Conservation (phyloP, 176 grass and related monocot genomes). For the Typha latifolia region DNA sequence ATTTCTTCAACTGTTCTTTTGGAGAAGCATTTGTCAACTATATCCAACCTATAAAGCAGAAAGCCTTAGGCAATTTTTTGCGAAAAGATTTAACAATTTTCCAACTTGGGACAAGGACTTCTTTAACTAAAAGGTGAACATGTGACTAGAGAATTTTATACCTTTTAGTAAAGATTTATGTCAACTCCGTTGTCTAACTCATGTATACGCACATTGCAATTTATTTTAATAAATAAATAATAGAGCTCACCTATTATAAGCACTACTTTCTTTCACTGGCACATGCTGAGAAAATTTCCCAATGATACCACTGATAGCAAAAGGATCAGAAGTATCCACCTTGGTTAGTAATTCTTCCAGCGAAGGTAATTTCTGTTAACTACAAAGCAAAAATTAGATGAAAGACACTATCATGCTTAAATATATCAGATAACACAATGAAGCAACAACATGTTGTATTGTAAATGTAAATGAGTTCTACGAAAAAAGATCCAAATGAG, state of each 20-base stretch:
- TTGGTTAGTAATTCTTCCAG: conserved; percentile 74
- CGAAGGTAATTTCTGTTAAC: conserved; percentile 42
- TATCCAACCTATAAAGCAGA: conserved; percentile 42
- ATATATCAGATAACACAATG: background rate
- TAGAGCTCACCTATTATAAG: conserved; percentile 47
- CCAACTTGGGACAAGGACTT: background rate
- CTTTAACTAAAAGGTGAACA: too few species aligned
- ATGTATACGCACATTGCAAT: background rate
- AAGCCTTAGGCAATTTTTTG: background rate
- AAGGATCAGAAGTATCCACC: conserved; percentile 47
- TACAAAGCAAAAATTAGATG: conserved; percentile 6
- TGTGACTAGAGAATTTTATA: too few species aligned
- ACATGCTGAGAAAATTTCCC: conserved; percentile 58
- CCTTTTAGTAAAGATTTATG: too few species aligned
- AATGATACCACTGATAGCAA: conserved; percentile 64
- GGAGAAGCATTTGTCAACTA: conserved; percentile 91
- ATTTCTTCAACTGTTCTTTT: conserved; percentile 91
- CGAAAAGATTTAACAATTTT: background rate
- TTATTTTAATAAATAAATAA: conserved; percentile 1
- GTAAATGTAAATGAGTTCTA: background rate
- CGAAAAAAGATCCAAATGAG: background rate
- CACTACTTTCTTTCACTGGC: conserved; percentile 62
- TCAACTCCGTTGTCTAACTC: too few species aligned
- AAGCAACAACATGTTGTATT: background rate
- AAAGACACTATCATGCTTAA: background rate